These are phyloP conservation scores for Wallacemonas sp. DNA, from an alignment of 208 protist genomes.

Conservation along the genomic window DNA sequence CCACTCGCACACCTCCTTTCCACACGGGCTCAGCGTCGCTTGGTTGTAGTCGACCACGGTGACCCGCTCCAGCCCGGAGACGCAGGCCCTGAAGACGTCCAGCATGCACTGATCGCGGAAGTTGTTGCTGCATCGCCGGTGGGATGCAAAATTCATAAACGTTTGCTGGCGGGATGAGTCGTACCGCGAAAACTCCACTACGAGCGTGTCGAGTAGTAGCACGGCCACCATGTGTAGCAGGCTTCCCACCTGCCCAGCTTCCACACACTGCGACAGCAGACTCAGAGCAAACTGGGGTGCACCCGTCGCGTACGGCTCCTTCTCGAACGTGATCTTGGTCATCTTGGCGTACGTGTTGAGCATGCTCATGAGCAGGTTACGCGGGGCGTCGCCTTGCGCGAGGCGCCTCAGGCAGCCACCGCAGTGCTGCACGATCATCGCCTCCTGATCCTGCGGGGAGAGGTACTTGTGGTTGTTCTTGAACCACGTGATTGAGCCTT, in stretches of 20 bases:
- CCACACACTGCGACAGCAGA: constrained; percentile 36
- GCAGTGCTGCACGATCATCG: constrained; percentile 54
- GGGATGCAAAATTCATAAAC: constrained; percentile 72
- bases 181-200: constrained; percentile 70
- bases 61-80: constrained; percentile 51
- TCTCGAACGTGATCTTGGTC: constrained; percentile 73
- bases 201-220: constrained; percentile 55
- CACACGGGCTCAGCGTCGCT: constrained; percentile 13
- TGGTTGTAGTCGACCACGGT: background rate
- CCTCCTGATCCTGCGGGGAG: constrained; percentile 31
- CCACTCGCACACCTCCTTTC: constrained; percentile 50
- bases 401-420: constrained; percentile 69
- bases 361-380: constrained; percentile 58
- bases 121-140: constrained; percentile 81
- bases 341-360: constrained; percentile 60
- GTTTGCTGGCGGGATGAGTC: constrained; percentile 65
- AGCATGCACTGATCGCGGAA: constrained; percentile 71
- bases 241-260: constrained; percentile 18
- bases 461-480: constrained; percentile 61
- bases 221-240: constrained; percentile 37
- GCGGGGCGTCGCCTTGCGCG: constrained; percentile 53
- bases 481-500: constrained; percentile 71
- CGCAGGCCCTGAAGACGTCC: constrained; percentile 49
- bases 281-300: constrained; percentile 56
- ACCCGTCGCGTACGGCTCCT: constrained; percentile 46